Evolutionary conservation across 768 basidiomycete species (phyloP).

Genomic region (Rhizopogon vinicolor): DNA sequence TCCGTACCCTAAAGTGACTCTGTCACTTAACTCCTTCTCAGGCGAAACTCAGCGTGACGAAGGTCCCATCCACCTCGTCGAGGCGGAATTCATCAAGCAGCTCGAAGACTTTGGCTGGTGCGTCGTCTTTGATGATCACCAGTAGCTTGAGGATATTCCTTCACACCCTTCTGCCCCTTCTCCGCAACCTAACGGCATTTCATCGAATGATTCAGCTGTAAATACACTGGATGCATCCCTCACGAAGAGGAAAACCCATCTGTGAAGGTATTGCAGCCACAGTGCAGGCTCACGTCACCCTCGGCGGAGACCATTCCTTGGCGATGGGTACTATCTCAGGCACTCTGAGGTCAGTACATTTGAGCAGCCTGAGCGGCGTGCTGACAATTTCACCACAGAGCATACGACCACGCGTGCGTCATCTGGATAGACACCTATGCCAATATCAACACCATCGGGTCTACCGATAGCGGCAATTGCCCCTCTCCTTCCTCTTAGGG

Average conservation of each 20-base stretch:
- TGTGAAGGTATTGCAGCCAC: slow-evolving; percentile 71
- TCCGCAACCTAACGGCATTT: slow-evolving; percentile 30
- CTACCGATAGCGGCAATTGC: slow-evolving; percentile 91
- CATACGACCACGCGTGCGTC: slow-evolving; percentile 77
- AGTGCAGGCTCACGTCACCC: slow-evolving; percentile 78
- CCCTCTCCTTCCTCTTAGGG: slow-evolving; percentile 86
- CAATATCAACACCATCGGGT: slow-evolving; percentile 88
- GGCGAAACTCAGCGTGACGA: slow-evolving; percentile 81
- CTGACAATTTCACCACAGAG: slow-evolving; percentile 32
- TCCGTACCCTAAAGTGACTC: slow-evolving; percentile 1
- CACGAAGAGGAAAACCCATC: slow-evolving; percentile 92
- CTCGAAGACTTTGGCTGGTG: slow-evolving; percentile 80
- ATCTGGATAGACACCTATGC: slow-evolving; percentile 98
- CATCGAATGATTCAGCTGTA: neutral
- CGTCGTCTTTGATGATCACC: slow-evolving; percentile 86
- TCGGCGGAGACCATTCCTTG: slow-evolving; percentile 94
- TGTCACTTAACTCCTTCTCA: slow-evolving; percentile 26
- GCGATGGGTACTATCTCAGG: slow-evolving; percentile 96
- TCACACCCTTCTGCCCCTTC: slow-evolving; percentile 23
- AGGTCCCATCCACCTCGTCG: slow-evolving; percentile 84
- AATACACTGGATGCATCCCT: slow-evolving; percentile 51
- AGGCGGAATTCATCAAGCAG: slow-evolving; percentile 80
- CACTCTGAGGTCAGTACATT: slow-evolving; percentile 57
- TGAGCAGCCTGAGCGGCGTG: neutral
- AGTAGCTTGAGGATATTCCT: slow-evolving; percentile 78